These are phyloP conservation scores for Botrytis galanthina DNA, from an alignment of 2,329 filamentous ascomycete genomes.

Conservation along the genomic window DNA sequence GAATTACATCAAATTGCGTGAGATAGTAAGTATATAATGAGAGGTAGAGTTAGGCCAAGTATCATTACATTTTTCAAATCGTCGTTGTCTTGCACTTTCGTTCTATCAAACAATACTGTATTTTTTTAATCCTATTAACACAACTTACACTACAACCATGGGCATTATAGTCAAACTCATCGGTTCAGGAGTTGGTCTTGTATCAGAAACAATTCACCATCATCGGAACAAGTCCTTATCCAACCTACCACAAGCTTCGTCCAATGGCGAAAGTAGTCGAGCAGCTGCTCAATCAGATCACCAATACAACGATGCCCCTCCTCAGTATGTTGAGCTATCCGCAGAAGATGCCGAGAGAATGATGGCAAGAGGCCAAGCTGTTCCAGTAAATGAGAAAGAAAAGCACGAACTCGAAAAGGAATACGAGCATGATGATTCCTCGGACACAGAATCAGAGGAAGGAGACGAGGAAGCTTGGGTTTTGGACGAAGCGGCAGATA, in stretches of 20 bases:
- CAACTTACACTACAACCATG: slow-evolving; percentile 21
- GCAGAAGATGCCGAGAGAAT: slow-evolving; percentile 25
- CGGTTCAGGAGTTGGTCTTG: slow-evolving; percentile 33
- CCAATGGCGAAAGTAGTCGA: slow-evolving; percentile 27
- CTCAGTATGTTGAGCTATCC: slow-evolving; percentile 30
- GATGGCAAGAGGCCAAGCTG: slow-evolving; percentile 27
- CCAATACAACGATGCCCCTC: slow-evolving; percentile 24
- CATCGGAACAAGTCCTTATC: slow-evolving; percentile 22
- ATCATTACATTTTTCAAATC: not conserved
- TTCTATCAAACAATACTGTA: not conserved
- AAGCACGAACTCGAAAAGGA: slow-evolving; percentile 20
- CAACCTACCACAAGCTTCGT: not conserved
- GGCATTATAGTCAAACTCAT: slow-evolving; percentile 30
- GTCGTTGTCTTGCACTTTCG: not conserved
- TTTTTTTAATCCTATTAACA: not conserved
- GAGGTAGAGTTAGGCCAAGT: not conserved
- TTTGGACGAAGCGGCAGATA: slow-evolving; percentile 30
- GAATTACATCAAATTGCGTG: not conserved
- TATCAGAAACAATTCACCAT: slow-evolving; percentile 29
- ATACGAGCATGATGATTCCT: slow-evolving; percentile 20
- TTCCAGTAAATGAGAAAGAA: slow-evolving; percentile 22
- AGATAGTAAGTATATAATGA: slow-evolving; percentile 9
- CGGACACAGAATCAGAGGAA: slow-evolving; percentile 26
- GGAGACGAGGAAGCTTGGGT: slow-evolving; percentile 34
- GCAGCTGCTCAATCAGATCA: not conserved